phyloP scores from a whole-genome alignment of 108 stramenopile species.

The Nitzschia sp. region DNA sequence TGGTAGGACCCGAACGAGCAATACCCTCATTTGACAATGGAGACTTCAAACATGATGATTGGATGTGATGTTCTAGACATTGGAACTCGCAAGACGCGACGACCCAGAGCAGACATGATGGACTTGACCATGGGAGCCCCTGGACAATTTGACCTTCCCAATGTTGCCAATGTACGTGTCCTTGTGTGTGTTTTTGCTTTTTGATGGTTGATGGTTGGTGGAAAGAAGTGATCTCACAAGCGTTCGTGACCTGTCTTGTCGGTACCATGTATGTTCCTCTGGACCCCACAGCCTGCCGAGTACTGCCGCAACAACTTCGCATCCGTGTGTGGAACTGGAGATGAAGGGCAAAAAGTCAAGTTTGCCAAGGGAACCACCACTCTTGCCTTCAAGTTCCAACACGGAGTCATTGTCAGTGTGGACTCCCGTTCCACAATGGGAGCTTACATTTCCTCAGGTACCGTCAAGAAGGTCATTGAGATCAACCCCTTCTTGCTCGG shows the following conservation, averaged over 20 bases:
- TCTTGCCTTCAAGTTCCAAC: conserved; percentile 97
- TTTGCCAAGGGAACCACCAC: conserved; percentile 99
- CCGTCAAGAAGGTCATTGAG: conserved; percentile 98
- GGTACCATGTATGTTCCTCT: conserved; percentile 13
- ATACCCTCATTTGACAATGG: too few species aligned
- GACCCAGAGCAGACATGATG: conserved; percentile 56
- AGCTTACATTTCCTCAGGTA: conserved; percentile 94
- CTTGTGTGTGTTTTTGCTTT: conserved; percentile 1
- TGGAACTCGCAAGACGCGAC: conserved; percentile 64
- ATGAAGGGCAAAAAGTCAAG: conserved; percentile 77
- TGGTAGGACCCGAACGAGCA: too few species aligned
- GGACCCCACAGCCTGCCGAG: conserved; percentile 62
- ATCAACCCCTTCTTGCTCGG: conserved; percentile 99
- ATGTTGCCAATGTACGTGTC: conserved; percentile 69
- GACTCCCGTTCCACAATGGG: conserved; percentile 99
- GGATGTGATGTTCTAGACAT: conserved; percentile 79
- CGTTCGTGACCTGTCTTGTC: background rate
- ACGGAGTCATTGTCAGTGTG: conserved; percentile 92
- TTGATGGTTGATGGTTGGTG: background rate
- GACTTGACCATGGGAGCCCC: conserved; percentile 43
- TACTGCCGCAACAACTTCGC: conserved; percentile 88
- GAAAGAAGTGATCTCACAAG: too few species aligned
- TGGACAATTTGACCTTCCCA: conserved; percentile 71
- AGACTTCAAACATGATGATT: conserved; percentile 10
- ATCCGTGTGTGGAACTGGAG: conserved; percentile 80